Evolutionary conservation across 139 green algal species (phyloP).

Genomic region (Tetradesmus lagerheimii): DNA sequence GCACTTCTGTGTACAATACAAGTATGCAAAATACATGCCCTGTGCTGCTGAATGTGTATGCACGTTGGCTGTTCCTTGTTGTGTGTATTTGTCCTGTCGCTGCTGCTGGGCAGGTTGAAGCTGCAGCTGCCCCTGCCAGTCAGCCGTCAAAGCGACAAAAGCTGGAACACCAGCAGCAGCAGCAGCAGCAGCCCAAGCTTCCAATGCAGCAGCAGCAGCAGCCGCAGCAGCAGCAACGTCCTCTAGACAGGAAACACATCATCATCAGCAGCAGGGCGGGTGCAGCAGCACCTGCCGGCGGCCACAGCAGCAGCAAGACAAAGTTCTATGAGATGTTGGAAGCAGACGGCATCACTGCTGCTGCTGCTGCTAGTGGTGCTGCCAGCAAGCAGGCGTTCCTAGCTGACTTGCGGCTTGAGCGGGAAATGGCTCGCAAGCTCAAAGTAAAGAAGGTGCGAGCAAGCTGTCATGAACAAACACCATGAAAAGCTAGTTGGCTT

Average conservation of each 20-base stretch:
- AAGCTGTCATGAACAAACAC: no score
- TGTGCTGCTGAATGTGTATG: no score
- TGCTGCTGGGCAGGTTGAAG: neutral
- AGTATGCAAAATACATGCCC: no score
- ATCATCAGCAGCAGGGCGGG: neutral
- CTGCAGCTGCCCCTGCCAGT: neutral
- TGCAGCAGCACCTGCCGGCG: neutral
- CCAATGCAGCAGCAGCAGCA: constrained; percentile 28
- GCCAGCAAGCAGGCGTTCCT: constrained; percentile 20
- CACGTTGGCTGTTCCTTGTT: no score
- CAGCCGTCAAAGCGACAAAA: neutral
- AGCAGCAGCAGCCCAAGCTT: neutral
- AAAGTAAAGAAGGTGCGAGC: constrained; percentile 43
- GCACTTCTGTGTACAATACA: no score
- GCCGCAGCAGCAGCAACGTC: neutral
- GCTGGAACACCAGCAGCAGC: constrained; percentile 15
- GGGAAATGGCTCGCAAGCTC: constrained; percentile 24
- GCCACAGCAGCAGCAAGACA: constrained; percentile 40
- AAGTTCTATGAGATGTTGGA: constrained; percentile 39
- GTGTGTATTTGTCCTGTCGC: neutral
- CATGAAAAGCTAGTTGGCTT: neutral
- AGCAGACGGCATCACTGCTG: neutral
- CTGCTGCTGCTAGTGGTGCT: constrained; percentile 2
- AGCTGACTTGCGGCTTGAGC: neutral
- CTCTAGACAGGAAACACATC: neutral